Evolutionary conservation across 176 grass and related monocot species (phyloP).

Genomic region (Tillandsia fasciculata): DNA sequence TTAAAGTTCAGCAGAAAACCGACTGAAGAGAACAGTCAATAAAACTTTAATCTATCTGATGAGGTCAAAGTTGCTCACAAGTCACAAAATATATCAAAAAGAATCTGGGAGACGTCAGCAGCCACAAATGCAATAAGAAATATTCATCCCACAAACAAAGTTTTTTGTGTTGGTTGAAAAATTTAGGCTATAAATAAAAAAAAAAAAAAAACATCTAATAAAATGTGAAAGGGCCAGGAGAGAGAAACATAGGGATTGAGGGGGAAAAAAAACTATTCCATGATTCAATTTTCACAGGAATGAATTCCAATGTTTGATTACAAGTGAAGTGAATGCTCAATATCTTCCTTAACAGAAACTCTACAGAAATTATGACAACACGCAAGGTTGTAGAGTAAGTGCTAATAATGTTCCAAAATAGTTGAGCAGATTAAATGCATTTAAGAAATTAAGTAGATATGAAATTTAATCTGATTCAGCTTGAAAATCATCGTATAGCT

Average conservation of each 20-base stretch:
- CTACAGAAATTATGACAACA: not conserved
- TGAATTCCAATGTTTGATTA: no score
- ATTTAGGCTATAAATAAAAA: not conserved
- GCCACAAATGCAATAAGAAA: not conserved
- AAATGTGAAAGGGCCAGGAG: not conserved
- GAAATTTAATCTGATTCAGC: not conserved
- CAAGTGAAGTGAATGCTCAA: no score
- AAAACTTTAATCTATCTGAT: no score
- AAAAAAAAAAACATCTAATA: not conserved
- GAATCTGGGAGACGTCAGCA: not conserved
- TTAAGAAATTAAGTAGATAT: not conserved
- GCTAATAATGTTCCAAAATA: not conserved
- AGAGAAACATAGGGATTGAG: not conserved
- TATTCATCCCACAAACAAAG: not conserved
- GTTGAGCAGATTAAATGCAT: not conserved
- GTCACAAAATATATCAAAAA: not conserved
- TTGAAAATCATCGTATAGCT: not conserved
- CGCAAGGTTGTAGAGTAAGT: not conserved
- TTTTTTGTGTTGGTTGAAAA: not conserved
- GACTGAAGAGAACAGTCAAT: no score
- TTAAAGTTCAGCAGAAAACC: no score
- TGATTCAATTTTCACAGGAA: no score
- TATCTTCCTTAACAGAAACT: no score
- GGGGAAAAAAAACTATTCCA: no score
- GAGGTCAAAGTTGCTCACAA: no score